Conservation (phyloP, 495 filamentous ascomycete species). For the Penicillium ucsense region DNA sequence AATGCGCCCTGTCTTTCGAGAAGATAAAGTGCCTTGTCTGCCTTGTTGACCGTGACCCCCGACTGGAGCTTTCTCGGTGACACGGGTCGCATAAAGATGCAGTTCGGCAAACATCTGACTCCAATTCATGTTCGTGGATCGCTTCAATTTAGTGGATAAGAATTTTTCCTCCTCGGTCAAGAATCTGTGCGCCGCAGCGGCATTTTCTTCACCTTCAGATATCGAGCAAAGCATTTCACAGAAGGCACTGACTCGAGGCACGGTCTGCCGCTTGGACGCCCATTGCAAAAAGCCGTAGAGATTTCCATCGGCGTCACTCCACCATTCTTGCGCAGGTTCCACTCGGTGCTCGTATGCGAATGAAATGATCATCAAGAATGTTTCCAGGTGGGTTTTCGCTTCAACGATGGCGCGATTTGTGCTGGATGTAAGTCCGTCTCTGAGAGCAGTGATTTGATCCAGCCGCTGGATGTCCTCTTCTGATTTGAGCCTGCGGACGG, state of each 20-base stretch:
- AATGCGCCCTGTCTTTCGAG: conserved; percentile 55
- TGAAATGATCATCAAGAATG: conserved; percentile 83
- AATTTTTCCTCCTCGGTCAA: conserved; percentile 76
- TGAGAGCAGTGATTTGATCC: conserved; percentile 46
- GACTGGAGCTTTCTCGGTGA: conserved; percentile 50
- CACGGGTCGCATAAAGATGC: conserved; percentile 58
- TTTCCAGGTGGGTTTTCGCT: conserved; percentile 69
- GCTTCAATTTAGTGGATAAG: conserved; percentile 62
- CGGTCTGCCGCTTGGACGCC: conserved; percentile 86
- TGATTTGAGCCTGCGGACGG: conserved; percentile 71
- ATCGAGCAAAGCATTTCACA: conserved; percentile 90
- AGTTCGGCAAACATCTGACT: conserved; percentile 85
- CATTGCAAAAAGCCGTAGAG: conserved; percentile 89
- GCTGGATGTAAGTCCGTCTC: conserved; percentile 38
- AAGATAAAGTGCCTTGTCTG: conserved; percentile 37
- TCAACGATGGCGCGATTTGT: conserved; percentile 39
- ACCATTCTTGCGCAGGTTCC: conserved; percentile 78
- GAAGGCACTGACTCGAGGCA: conserved; percentile 86
- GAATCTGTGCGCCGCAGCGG: conserved; percentile 74
- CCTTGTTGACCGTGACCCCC: conserved; percentile 30
- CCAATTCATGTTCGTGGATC: conserved; percentile 78
- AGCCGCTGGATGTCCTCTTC: conserved; percentile 85
- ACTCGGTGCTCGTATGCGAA: conserved; percentile 79
- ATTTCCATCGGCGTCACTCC: conserved; percentile 81
- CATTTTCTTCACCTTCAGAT: conserved; percentile 68